Evolutionary conservation across 2,329 filamentous ascomycete genomes (phyloP).

Genomic region (Diaporthe sp.): DNA sequence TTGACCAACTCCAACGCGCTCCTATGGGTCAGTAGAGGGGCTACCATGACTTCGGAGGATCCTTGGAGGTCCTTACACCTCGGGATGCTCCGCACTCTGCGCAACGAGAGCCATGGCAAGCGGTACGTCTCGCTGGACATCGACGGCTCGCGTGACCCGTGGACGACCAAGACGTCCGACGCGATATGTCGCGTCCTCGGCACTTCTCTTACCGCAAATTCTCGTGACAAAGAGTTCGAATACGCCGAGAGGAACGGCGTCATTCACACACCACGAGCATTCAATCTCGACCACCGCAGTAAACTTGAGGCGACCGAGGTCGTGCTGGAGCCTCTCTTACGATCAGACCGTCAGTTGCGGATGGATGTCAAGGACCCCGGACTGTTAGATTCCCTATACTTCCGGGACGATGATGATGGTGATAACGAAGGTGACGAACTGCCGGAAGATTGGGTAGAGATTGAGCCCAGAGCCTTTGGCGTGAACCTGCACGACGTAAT

Average conservation of each 20-base stretch:
- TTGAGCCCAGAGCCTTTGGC: conserved; percentile 46
- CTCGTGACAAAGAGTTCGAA: not conserved
- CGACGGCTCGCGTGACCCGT: conserved; percentile 41
- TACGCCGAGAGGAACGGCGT: not conserved
- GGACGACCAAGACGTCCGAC: not conserved
- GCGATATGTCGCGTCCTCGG: not conserved
- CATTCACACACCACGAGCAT: not conserved
- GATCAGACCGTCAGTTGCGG: not conserved
- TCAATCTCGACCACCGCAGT: not conserved
- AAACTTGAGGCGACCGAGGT: not conserved
- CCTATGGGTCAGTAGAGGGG: conserved; percentile 36
- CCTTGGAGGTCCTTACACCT: conserved; percentile 43
- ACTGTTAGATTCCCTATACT: not conserved
- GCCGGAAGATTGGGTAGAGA: conserved; percentile 47
- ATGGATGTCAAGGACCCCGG: not conserved
- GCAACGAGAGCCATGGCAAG: conserved; percentile 46
- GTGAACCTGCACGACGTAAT: not conserved
- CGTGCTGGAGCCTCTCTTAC: not conserved
- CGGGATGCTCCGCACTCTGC: conserved; percentile 47
- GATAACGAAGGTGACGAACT: conserved; percentile 14
- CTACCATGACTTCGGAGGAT: conserved; percentile 39
- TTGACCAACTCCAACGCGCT: conserved; percentile 12
- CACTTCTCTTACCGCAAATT: not conserved
- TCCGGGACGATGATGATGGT: not conserved
- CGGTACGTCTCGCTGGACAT: conserved; percentile 48